Percentiles rank a stretch among this genome's conserved stretches.
Conservation (phyloP, 179 eudicot genomes). For the Amaranthus tricolor region DNA sequence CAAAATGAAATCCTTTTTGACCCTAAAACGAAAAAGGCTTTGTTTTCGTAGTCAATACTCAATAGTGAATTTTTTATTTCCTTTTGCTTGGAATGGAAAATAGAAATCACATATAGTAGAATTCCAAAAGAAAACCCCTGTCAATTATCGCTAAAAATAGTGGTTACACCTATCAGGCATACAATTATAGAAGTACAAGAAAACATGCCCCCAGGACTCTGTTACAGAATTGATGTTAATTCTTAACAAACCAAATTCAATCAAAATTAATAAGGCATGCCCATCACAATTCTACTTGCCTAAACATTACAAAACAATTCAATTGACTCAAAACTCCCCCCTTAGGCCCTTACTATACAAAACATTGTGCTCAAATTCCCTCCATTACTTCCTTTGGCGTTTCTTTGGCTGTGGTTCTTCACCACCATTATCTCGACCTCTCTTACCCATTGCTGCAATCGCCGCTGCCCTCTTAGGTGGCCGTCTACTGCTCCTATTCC, state of each 20-base stretch:
- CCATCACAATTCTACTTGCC: not conserved
- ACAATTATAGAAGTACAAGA: not conserved
- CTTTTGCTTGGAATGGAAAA: too few relatives aligned
- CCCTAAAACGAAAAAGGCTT: too few relatives aligned
- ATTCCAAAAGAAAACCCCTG: not conserved
- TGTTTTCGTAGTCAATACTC: too few relatives aligned
- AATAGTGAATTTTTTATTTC: too few relatives aligned
- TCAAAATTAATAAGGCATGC: not conserved
- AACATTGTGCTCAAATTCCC: not conserved
- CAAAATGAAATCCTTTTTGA: too few relatives aligned
- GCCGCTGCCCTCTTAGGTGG: constrained; percentile 55
- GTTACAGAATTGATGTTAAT: not conserved
- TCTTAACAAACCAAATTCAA: not conserved
- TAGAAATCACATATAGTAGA: too few relatives aligned
- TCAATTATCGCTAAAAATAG: not conserved
- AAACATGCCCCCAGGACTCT: not conserved
- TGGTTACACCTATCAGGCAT: not conserved
- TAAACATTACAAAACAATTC: constrained; percentile 3
- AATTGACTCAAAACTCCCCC: not conserved
- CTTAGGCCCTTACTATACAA: not conserved
- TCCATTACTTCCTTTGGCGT: constrained; percentile 45
- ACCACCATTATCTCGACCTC: constrained; percentile 43
- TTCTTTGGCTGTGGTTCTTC: constrained; percentile 51
- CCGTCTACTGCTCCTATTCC: constrained; percentile 42
- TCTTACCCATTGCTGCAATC: constrained; percentile 36